Evolutionary conservation across 192 early-diverging fungal genomes (phyloP).

Genomic region (Coemansia biformis): DNA sequence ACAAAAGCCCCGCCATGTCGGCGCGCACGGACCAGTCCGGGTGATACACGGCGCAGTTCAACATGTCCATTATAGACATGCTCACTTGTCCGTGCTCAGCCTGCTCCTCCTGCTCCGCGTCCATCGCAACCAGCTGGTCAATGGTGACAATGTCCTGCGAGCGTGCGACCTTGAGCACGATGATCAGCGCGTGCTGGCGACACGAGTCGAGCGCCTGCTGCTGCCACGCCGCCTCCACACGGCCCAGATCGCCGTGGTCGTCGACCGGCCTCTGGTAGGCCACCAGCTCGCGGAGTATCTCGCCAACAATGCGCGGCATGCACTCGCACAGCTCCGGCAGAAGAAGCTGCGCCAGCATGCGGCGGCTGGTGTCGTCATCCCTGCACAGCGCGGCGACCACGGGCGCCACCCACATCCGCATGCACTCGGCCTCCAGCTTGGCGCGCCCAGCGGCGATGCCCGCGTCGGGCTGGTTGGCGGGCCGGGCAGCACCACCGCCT

Average conservation of each 20-base stretch:
- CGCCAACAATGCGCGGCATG: constrained; percentile 19
- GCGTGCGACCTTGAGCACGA: constrained; percentile 41
- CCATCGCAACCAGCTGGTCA: constrained; percentile 19
- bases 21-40: constrained; percentile 66
- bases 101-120: not conserved
- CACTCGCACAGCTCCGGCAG: constrained; percentile 19
- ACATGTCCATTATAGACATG: constrained; percentile 20
- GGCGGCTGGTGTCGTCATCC: constrained; percentile 41
- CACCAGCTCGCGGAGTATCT: constrained; percentile 17
- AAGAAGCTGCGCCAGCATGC: constrained; percentile 38
- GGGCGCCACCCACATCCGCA: constrained; percentile 22
- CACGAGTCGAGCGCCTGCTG: constrained; percentile 23
- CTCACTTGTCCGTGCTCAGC: not conserved
- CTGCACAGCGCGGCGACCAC: constrained; percentile 33
- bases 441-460: too few relatives aligned
- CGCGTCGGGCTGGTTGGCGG: too few relatives aligned
- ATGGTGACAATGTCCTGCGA: constrained; percentile 32
- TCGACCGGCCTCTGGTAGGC: not conserved
- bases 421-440: constrained; percentile 22
- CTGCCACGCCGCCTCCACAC: constrained; percentile 7
- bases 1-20: constrained; percentile 75
- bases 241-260: not conserved
- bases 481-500: not conserved
- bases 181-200: constrained; percentile 45
- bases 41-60: constrained; percentile 65